Base-by-base conservation (phyloP, 2,329 filamentous ascomycete species). In the Apiospora aurea region DNA sequence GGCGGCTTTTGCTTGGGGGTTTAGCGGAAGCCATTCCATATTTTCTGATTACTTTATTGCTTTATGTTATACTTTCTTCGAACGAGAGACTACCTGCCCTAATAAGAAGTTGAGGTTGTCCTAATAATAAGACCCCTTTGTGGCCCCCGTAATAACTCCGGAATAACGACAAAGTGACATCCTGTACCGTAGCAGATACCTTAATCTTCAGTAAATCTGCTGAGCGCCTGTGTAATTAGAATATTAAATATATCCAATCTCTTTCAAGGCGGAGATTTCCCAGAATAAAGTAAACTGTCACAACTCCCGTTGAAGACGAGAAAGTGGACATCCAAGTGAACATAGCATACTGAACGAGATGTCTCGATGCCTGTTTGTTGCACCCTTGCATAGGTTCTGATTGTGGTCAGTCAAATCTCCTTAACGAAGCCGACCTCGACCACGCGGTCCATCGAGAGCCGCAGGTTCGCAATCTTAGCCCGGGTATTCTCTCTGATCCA, bases 391-490 rank as follows among this genome's bases (percentile, higher is more conserved):
- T 10, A 10, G 10, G 8, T 41, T 38, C 2, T 26, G 14, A 4
- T 3, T 16, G 2, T 4, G 6, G 29, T 64, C 43, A 18, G 10
- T 57, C n/a, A 69, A 11, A 69, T 69, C 5, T 92, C 89, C 80
- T 92, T 92, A 1, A 92, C 86, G 78, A 92, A 93, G 0, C 91
- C 91, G 24, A 93, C 90, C 81, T 93, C 91, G 24, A 93, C 87
- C 67, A 93, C 79, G 68, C 87, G 85, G 72, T 92, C 90, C 72
- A 88, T 86, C 0, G 87, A 85, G 57, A 92, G 81, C 68, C 87
- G 82, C 72, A 93, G 80, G 75, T 90, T 90, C 18, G 90, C 89
- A 80, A 93, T 88, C 83, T 93, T 93, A 1, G 88, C 87, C 69
- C 91, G 82, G 16, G 89, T 90, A 75, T 92, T 93, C 51, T 93